These are phyloP conservation scores for Sordariomycetes sp. DNA, from an alignment of 2,329 filamentous ascomycete species.

Conservation along the genomic window DNA sequence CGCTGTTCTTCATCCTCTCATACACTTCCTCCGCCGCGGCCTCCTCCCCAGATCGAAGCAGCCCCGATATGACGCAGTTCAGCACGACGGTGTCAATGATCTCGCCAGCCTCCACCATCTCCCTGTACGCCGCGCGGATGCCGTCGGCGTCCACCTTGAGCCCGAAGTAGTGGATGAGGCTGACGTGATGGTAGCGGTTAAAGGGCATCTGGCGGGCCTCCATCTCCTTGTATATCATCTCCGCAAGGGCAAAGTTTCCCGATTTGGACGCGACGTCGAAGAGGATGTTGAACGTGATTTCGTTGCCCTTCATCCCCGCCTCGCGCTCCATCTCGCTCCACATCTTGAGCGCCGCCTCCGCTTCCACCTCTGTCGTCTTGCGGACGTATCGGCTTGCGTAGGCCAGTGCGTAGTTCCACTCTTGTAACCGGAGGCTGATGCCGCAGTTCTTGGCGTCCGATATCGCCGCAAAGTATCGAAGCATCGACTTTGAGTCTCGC, in stretches of 20 bases:
- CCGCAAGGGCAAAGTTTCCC: slow-evolving; percentile 70
- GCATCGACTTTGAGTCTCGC: slow-evolving; percentile 49
- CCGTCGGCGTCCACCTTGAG: slow-evolving; percentile 59
- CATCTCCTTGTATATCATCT: slow-evolving; percentile 80
- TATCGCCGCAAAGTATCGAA: slow-evolving; percentile 71
- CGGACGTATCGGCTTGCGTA: slow-evolving; percentile 64
- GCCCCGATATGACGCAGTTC: slow-evolving; percentile 72
- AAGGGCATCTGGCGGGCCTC: slow-evolving; percentile 49
- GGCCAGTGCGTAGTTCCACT: slow-evolving; percentile 79
- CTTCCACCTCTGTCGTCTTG: slow-evolving; percentile 40
- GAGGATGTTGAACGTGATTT: slow-evolving; percentile 85
- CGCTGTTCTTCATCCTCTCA: slow-evolving; percentile 61
- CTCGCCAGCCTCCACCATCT: slow-evolving; percentile 74
- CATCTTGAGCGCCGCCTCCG: slow-evolving; percentile 51
- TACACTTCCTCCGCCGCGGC: slow-evolving; percentile 71
- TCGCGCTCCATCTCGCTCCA: slow-evolving; percentile 85
- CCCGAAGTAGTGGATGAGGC: slow-evolving; percentile 74
- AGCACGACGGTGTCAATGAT: slow-evolving; percentile 78
- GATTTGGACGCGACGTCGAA: slow-evolving; percentile 82
- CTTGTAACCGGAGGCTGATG: slow-evolving; percentile 48
- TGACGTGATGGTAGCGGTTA: slow-evolving; percentile 71
- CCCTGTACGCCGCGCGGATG: slow-evolving; percentile 63
- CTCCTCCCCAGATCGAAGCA: slow-evolving; percentile 66
- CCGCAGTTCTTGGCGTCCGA: slow-evolving; percentile 69
- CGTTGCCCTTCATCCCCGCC: slow-evolving; percentile 49